Evolutionary conservation across 257 asterid species (phyloP), one percentile per base, ranked within the genome.

Genomic region (Solanum ossicruentum): DNA sequence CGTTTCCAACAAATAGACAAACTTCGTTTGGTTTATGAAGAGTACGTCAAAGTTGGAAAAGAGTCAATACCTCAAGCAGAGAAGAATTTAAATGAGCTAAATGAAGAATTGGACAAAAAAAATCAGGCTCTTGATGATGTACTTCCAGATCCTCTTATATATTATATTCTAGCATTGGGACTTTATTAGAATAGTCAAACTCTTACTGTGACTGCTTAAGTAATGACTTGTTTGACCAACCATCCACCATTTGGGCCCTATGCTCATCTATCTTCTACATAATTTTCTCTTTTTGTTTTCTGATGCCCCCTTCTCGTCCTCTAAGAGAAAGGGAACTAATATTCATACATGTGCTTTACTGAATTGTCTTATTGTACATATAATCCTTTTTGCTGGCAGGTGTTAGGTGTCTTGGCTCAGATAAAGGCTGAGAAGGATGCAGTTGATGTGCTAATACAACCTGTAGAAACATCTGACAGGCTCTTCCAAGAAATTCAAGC

Each of bases 51-150:
- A 92, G 91, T 91, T 26, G 84, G 88, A 54, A 90, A 90, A 90
- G 98, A 97, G 70, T 88, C 91, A 82, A 91, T 97, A 88, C 98
- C 99, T 84, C 89, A 87, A 65, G 94, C 98, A 28, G 95, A 93
- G 93, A 93, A 88, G 84, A 91, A 88, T 79, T 88, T 95, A 85
- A 88, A 84, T 80, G 93, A 91, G 88, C 91, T 95, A 82, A 91
- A 90, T 80, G 97, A 90, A 89, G 98, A 95, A 58, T 90, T 97
- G 91, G 92, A 91, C 58, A 91, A 90, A 84, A 93, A 92, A 90
- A 91, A 90, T 88, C 98, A 93, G 89, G 93, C 95, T 88, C 98
- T 92, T 84, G 98, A 97, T 87, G 99, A 97, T 92, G 99, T 97
- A 94, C 91, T 54, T 45, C 41, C 63, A 78, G 49, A 26, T 52